Evolutionary conservation across 495 filamentous ascomycete genomes (phyloP).

Genomic region (Choiromyces venosus): DNA sequence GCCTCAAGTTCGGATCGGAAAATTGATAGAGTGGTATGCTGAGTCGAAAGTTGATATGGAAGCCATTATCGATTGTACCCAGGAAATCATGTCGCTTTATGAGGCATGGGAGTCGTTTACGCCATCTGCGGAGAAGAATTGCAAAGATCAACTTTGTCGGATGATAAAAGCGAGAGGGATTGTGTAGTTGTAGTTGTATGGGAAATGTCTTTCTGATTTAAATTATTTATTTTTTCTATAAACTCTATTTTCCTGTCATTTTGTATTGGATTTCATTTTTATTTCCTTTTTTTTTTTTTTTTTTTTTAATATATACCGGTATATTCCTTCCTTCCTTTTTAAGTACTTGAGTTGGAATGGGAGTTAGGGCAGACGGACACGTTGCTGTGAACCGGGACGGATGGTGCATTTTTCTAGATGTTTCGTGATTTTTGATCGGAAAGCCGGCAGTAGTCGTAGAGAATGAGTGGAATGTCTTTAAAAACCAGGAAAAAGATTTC

Average conservation of each 20-base stretch:
- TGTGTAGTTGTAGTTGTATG: constrained; percentile 15
- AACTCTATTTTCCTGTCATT: neutral
- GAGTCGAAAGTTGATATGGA: constrained; percentile 90
- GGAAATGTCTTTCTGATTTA: neutral
- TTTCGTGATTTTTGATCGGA: constrained; percentile 26
- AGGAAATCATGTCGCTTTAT: constrained; percentile 93
- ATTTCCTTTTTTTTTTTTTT: neutral
- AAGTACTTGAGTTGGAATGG: neutral
- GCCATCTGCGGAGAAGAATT: constrained; percentile 62
- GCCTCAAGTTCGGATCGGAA: constrained; percentile 60
- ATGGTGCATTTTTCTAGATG: constrained; percentile 30
- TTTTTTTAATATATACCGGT: neutral
- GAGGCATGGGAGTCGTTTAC: constrained; percentile 80
- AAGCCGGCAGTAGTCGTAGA: constrained; percentile 12
- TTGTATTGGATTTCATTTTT: neutral
- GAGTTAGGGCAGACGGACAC: neutral
- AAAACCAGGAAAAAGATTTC: neutral
- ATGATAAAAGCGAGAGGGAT: constrained; percentile 80
- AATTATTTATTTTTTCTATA: neutral
- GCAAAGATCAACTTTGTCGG: constrained; percentile 69
- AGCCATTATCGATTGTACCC: constrained; percentile 84
- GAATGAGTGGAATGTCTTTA: neutral
- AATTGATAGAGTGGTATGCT: constrained; percentile 76
- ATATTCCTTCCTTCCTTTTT: neutral
- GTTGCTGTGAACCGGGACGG: constrained; percentile 7